Base-by-base conservation (phyloP, 225 moss, liverwort and hornwort species). In the Pseudisothecium myosuroides region DNA sequence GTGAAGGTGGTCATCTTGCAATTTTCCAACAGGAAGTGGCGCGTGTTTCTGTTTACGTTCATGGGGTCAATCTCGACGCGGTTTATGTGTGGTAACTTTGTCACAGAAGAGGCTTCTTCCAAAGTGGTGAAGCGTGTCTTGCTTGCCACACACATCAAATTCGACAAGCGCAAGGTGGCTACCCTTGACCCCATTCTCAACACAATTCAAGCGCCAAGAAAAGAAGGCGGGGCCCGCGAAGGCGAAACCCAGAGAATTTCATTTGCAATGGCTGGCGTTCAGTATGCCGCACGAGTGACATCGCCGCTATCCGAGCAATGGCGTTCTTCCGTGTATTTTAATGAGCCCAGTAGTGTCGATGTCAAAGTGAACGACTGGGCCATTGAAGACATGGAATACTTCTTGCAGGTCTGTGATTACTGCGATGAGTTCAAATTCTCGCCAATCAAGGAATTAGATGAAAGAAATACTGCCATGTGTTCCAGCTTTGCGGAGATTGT, bases 341-440 rank as follows among this genome's bases (percentile, higher is more conserved):
- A 0, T 5, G 2, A 12, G 16, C 67, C 39, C 34, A 80, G 75
- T 12, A 37, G 5, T 72, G 14, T 41, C 71, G 41, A 71, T 12
- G 13, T 76, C 69, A 90, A 93, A 69, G 89, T 41, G 50, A 14
- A 28, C 5, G 64, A 85, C 23, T 93, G 93, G 92, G 56, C 31
- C 37, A 32, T 45, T 14, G 77, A 56, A 54, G 91, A 93, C 85
- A 90, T 93, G 92, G 92, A 87, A 34, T 93, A 93, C 87, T 91
- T 93, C 76, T 23, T 92, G 15, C 65, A 85, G 68, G 85, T 93
- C 63, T 89, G 92, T 65, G 5, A 59, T 27, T 39, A 73, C 83
- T 92, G 90, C 63, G 11, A 88, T 1, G 9, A 76, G 72, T 76
- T 77, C 49, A 88, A 68, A 61, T 72, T 56, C 26, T 66, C 90